phyloP scores from a whole-genome alignment of 805 yeast species.

The Cyberlindnera nakhonratchasimensis region DNA sequence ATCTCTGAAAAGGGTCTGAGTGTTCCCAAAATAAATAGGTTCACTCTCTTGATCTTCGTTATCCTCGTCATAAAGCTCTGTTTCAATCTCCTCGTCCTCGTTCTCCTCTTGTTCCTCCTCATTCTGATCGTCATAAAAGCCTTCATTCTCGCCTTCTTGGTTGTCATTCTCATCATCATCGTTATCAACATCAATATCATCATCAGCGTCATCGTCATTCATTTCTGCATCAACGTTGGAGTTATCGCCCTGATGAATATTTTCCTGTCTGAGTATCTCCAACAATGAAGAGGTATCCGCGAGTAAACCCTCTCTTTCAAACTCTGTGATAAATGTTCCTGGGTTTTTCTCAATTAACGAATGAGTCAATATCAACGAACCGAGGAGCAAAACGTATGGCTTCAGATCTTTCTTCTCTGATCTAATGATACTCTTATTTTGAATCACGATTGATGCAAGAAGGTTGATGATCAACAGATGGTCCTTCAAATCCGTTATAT shows the following conservation, averaged over 20 bases:
- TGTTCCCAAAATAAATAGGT: slow-evolving; percentile 1
- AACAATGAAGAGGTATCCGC: slow-evolving; percentile 42
- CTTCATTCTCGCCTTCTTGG: slow-evolving; percentile 11
- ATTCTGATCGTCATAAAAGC: slow-evolving; percentile 9
- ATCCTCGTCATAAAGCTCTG: slow-evolving; percentile 12
- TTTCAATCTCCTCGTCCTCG: slow-evolving; percentile 14
- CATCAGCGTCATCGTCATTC: slow-evolving; percentile 16
- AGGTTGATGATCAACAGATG: slow-evolving; percentile 42
- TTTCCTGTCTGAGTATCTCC: slow-evolving; percentile 26
- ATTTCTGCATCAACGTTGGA: slow-evolving; percentile 3
- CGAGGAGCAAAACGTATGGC: slow-evolving; percentile 42
- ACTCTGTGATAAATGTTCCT: slow-evolving; percentile 39
- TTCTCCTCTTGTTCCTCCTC: slow-evolving; percentile 18
- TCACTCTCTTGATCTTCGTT: slow-evolving; percentile 24
- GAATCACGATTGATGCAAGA: slow-evolving; percentile 60
- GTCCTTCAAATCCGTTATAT: slow-evolving; percentile 31
- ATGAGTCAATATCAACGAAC: slow-evolving; percentile 48
- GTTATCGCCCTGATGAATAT: slow-evolving; percentile 5
- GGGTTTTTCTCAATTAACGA: slow-evolving; percentile 44
- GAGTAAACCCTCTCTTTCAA: slow-evolving; percentile 73
- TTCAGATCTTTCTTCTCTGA: slow-evolving; percentile 18
- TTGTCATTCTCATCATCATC: slow-evolving; percentile 25
- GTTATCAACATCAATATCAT: too few species aligned
- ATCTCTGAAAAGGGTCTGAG: slow-evolving; percentile 8
- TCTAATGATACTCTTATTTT: slow-evolving; percentile 37